These are phyloP conservation scores for Wickerhamiella qilinensis DNA, from an alignment of 805 yeast genomes.

Conservation along the genomic window DNA sequence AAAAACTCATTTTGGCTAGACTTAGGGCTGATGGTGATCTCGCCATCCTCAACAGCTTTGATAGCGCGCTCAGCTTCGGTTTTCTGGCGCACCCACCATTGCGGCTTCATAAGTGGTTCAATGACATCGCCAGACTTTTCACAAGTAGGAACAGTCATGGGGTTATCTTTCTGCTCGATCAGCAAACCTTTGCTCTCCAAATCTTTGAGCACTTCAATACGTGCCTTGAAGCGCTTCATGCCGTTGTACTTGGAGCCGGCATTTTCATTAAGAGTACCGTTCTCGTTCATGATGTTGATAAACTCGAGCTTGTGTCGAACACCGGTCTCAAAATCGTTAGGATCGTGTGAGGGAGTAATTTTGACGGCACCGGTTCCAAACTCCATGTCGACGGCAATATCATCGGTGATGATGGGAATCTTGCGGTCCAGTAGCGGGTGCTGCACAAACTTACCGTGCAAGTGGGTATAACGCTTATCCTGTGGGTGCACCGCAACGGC, in stretches of 20 bases:
- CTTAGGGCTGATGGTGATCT: constrained; percentile 68
- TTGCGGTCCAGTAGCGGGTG: constrained; percentile 82
- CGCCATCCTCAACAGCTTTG: constrained; percentile 68
- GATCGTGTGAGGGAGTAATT: constrained; percentile 97
- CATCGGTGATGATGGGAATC: constrained; percentile 77
- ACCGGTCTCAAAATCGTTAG: constrained; percentile 92
- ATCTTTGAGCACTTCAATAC: constrained; percentile 64
- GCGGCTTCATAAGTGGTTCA: constrained; percentile 94
- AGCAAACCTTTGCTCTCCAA: constrained; percentile 59
- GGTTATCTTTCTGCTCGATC: constrained; percentile 80
- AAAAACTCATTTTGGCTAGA: constrained; percentile 84
- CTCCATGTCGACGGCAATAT: constrained; percentile 96
- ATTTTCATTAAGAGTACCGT: constrained; percentile 76
- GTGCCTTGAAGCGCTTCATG: constrained; percentile 85
- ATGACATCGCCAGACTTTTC: constrained; percentile 94
- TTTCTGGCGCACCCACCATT: constrained; percentile 95
- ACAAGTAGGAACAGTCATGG: constrained; percentile 89
- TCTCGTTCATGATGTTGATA: constrained; percentile 80
- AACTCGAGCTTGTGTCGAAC: constrained; percentile 81
- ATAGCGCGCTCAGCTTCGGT: constrained; percentile 82
- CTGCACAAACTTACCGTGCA: constrained; percentile 81
- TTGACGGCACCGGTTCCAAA: constrained; percentile 99
- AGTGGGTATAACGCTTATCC: constrained; percentile 79
- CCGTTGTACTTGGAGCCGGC: constrained; percentile 85
- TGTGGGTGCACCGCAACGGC: constrained; percentile 96